phyloP scores from a whole-genome alignment of 192 early-diverging fungal species.

The Coemansia sp. region DNA sequence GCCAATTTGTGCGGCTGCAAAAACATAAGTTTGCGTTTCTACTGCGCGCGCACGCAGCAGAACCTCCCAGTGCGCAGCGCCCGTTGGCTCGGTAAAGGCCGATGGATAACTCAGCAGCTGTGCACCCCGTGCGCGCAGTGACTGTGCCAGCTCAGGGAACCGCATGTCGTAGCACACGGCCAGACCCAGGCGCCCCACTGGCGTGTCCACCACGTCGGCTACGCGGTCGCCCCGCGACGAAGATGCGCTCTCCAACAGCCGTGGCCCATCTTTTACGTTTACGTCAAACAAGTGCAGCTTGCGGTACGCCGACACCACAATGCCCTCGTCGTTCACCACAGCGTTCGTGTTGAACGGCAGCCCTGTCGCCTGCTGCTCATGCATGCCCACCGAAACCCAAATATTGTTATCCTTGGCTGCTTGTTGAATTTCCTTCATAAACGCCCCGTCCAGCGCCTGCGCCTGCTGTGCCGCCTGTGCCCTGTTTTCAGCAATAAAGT shows the following conservation, averaged over 20 bases:
- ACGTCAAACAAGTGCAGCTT: slow-evolving; percentile 87
- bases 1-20: slow-evolving; percentile 78
- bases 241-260: slow-evolving; percentile 34
- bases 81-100: slow-evolving; percentile 80
- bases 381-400: slow-evolving; percentile 78
- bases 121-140: slow-evolving; percentile 58
- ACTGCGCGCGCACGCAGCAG: slow-evolving; percentile 80
- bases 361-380: slow-evolving; percentile 55
- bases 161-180: slow-evolving; percentile 81
- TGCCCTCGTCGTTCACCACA: slow-evolving; percentile 62
- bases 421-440: slow-evolving; percentile 62
- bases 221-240: slow-evolving; percentile 23
- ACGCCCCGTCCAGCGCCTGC: slow-evolving; percentile 52
- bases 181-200: slow-evolving; percentile 61
- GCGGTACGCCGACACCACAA: slow-evolving; percentile 59
- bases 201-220: slow-evolving; percentile 36
- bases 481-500: slow-evolving; percentile 68
- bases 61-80: slow-evolving; percentile 81
- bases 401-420: slow-evolving; percentile 61
- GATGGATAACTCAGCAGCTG: slow-evolving; percentile 78
- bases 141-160: slow-evolving; percentile 70
- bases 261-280: slow-evolving; percentile 43
- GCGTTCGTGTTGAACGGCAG: slow-evolving; percentile 70
- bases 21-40: slow-evolving; percentile 80
- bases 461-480: slow-evolving; percentile 57